Percentiles rank a stretch among this genome's conserved stretches.
phyloP scores from a whole-genome alignment of 2,329 filamentous ascomycete species.

The Seiridium unicorne region DNA sequence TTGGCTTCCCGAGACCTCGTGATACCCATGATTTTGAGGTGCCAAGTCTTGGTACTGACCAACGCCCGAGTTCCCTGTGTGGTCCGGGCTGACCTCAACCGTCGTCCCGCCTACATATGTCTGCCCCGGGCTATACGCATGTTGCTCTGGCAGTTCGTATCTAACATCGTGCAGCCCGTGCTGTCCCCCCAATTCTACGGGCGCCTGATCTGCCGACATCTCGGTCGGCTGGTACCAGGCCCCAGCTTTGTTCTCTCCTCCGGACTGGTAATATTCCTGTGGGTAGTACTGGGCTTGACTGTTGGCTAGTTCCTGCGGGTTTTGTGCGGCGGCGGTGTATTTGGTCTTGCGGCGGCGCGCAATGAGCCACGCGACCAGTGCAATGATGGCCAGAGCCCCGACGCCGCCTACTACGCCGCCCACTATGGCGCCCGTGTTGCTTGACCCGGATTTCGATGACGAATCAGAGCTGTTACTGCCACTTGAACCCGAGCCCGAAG shows the following conservation, averaged over 20 bases:
- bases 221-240: background rate
- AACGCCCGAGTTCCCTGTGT: too few relatives aligned
- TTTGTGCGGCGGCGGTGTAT: background rate
- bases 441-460: background rate
- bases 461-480: background rate
- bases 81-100: too few relatives aligned
- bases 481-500: background rate
- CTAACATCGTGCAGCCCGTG: background rate
- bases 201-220: background rate
- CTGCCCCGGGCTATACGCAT: background rate
- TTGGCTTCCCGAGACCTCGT: too few relatives aligned
- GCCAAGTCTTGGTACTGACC: too few relatives aligned
- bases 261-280: background rate
- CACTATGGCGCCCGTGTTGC: conserved; percentile 15
- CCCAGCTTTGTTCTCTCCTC: background rate
- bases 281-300: background rate
- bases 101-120: too few relatives aligned
- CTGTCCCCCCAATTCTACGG: background rate
- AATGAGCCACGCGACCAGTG: background rate
- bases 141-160: background rate
- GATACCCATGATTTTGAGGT: too few relatives aligned
- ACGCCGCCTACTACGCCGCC: conserved; percentile 24
- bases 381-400: conserved; percentile 9
- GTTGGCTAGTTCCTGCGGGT: background rate
- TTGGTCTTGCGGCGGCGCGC: background rate